phyloP scores from a whole-genome alignment of 2,329 filamentous ascomycete species.

The Pseudocercospora musae region DNA sequence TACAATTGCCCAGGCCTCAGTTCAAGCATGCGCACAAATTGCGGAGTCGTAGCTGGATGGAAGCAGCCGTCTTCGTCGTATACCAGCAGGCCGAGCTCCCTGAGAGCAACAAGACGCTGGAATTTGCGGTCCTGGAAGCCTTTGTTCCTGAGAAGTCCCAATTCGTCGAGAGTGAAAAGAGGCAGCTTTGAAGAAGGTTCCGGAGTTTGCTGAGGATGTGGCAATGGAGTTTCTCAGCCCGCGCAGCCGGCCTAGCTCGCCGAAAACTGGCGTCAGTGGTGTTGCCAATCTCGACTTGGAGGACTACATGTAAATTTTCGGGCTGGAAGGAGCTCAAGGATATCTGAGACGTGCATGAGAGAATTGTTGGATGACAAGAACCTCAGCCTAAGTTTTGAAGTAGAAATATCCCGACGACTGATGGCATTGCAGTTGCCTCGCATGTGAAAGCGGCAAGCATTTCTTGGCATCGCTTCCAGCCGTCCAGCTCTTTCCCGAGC shows the following conservation, averaged over 20 bases:
- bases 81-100: constrained; percentile 4
- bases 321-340: no score
- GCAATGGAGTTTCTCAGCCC: neutral
- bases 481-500: no score
- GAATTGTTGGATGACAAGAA: neutral
- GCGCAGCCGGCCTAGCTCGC: neutral
- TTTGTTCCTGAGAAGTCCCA: no score
- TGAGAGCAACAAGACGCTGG: neutral
- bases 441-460: neutral
- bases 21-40: no score
- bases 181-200: neutral
- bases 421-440: neutral
- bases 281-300: no score
- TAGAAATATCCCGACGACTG: neutral
- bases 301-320: no score
- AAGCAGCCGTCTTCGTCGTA: neutral
- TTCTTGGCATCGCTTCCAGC: no score
- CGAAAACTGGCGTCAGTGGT: no score
- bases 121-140: neutral
- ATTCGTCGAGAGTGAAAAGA: neutral
- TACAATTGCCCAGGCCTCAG: neutral
- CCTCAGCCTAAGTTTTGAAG: neutral
- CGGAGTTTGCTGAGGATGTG: neutral
- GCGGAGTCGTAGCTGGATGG: no score
- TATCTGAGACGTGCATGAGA: no score